phyloP scores from a whole-genome alignment of 176 grass and related monocot species.

The Cymbopogon citratus region DNA sequence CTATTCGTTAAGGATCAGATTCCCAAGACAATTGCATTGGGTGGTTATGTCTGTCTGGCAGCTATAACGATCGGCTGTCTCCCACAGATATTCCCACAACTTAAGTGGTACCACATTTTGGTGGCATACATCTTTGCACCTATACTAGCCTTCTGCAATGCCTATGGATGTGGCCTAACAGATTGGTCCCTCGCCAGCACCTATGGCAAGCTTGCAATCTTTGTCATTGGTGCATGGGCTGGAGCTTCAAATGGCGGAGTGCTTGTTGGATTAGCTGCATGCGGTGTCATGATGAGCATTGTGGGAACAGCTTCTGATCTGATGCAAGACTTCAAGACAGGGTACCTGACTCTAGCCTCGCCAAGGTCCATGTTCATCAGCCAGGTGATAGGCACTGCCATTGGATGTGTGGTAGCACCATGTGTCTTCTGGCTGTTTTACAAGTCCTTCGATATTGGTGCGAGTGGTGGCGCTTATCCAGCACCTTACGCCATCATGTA shows the following conservation, averaged over 20 bases:
- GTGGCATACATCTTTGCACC: neutral
- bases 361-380: conserved; percentile 62
- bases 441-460: conserved; percentile 18
- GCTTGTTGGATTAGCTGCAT: conserved; percentile 46
- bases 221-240: conserved; percentile 68
- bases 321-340: conserved; percentile 72
- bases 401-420: conserved; percentile 27
- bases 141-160: conserved; percentile 5
- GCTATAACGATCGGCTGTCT: conserved; percentile 35
- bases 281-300: conserved; percentile 69
- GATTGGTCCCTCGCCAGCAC: conserved; percentile 77
- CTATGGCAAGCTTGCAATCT: conserved; percentile 85
- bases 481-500: conserved; percentile 17
- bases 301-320: conserved; percentile 58
- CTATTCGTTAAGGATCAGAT: conserved; percentile 71
- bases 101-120: conserved; percentile 14
- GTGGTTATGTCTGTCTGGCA: conserved; percentile 41
- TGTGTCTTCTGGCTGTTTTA: conserved; percentile 40
- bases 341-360: conserved; percentile 60
- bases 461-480: neutral
- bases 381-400: conserved; percentile 53
- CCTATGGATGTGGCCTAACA: conserved; percentile 45
- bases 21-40: conserved; percentile 40
- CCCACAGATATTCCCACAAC: conserved; percentile 42
- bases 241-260: conserved; percentile 47